Base-by-base conservation (phyloP, 2,329 filamentous ascomycete genomes). In the Beauveria varroae region DNA sequence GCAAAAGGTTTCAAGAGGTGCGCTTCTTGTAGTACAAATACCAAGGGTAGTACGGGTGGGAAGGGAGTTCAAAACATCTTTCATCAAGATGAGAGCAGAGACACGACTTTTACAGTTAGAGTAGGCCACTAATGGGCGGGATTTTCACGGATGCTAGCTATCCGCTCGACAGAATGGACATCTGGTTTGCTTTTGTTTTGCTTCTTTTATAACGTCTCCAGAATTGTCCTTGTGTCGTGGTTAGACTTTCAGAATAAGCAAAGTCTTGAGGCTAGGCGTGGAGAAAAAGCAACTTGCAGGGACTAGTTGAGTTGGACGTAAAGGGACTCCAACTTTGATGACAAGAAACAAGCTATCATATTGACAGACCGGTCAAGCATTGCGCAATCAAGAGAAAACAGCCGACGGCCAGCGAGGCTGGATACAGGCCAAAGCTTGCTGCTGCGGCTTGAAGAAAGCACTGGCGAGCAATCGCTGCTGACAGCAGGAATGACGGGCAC, bases 51-150 rank as follows among this genome's bases (percentile, higher is more conserved):
- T 52, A 22, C 24, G 56, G 56, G 37, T 44, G 44, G 47, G 2
- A 47, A 53, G 49, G 46, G 52, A 40, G 56, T 62, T 20, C 50
- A 57, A 62, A 62, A 58, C 60, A 53, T 62, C 37, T 55, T 58
- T 44, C 18, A 49, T 62, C 30, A 49, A 57, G 40, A 53, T 40
- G 46, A 47, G 60, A 57, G 54, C 46, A 58, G 41, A 22, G 16
- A 34, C 16, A 41, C 34, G n/a, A 34, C 44, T 57, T 56, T 61
- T 61, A 60, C 57, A 26, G 46, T 57, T 22, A 51, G 52, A 46
- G 52, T n/a, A 50, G 50, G 18, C 24, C 41, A n/a, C 20, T 18
- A n/a, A 26, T 12, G 41, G 41, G 44, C 18, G 37, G 30, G 37
- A 50, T 37, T 49, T 51, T 22, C 34, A 44, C 28, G 44, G 14